Evolutionary conservation across 768 basidiomycete genomes (phyloP).

Genomic region (Suillus ampliporus): DNA sequence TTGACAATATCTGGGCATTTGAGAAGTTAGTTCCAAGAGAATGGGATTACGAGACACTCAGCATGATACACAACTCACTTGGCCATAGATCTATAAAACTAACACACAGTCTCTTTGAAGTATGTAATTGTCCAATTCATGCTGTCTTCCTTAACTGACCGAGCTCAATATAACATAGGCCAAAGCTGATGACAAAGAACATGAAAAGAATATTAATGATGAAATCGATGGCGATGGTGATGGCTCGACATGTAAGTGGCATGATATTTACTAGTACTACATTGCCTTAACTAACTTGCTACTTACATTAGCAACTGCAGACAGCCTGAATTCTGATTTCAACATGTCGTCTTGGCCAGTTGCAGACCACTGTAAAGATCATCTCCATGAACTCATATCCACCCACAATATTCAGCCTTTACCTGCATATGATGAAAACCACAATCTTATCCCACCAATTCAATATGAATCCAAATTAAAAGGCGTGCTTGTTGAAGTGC

Average conservation of each 20-base stretch:
- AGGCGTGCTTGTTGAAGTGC: too few relatives aligned
- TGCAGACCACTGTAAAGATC: too few relatives aligned
- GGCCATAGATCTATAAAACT: constrained; percentile 8
- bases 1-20: too few relatives aligned
- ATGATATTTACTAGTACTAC: not conserved
- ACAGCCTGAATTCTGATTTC: constrained; percentile 2
- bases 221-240: too few relatives aligned
- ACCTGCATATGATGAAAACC: too few relatives aligned
- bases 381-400: too few relatives aligned
- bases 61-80: not conserved
- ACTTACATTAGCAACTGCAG: not conserved
- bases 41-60: not conserved
- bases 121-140: not conserved
- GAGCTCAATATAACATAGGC: not conserved
- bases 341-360: constrained; percentile 9
- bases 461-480: too few relatives aligned
- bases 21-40: constrained; percentile 2
- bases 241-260: too few relatives aligned
- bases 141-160: not conserved
- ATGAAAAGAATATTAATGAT: not conserved
- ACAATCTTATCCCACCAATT: too few relatives aligned
- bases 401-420: too few relatives aligned
- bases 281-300: not conserved
- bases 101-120: constrained; percentile 7
- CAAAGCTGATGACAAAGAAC: not conserved